phyloP scores from a whole-genome alignment of 768 basidiomycete species.

The Guyanaporus albipodus region DNA sequence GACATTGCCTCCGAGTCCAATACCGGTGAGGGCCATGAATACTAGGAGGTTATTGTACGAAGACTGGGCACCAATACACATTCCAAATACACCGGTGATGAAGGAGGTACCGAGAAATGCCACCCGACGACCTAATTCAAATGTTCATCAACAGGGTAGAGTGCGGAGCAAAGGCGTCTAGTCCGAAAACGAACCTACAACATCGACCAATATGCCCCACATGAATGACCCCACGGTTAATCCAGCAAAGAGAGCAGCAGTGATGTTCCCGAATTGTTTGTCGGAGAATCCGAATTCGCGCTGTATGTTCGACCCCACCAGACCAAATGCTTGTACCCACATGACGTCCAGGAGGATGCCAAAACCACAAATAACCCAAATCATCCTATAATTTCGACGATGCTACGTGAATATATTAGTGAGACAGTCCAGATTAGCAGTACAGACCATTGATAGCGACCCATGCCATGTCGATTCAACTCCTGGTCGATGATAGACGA shows the following conservation, averaged over 20 bases:
- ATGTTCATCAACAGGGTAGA: background rate
- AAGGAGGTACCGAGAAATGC: constrained; percentile 14
- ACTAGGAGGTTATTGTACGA: constrained; percentile 11
- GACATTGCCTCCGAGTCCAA: constrained; percentile 14
- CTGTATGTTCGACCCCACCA: constrained; percentile 3
- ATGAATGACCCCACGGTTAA: constrained; percentile 2
- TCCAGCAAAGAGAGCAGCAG: background rate
- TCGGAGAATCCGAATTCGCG: constrained; percentile 16
- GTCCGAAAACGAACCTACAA: constrained; percentile 10
- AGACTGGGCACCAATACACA: constrained; percentile 9
- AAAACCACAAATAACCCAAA: constrained; percentile 12
- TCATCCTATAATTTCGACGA: too few species aligned
- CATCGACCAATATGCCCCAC: constrained; percentile 15
- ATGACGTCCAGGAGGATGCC: constrained; percentile 9
- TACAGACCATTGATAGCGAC: constrained; percentile 13
- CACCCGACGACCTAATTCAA: constrained; percentile 11
- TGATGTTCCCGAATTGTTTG: constrained; percentile 10
- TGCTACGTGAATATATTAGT: too few species aligned
- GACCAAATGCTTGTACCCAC: constrained; percentile 1
- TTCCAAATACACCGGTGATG: constrained; percentile 10
- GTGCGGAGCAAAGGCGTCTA: background rate
- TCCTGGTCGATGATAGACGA: constrained; percentile 7
- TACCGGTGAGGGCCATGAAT: constrained; percentile 5
- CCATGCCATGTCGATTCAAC: constrained; percentile 11
- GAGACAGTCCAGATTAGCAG: background rate